These are phyloP conservation scores for Stagonosporopsis cucurbitacearum DNA, from an alignment of 2,329 filamentous ascomycete species.

Conservation along the genomic window DNA sequence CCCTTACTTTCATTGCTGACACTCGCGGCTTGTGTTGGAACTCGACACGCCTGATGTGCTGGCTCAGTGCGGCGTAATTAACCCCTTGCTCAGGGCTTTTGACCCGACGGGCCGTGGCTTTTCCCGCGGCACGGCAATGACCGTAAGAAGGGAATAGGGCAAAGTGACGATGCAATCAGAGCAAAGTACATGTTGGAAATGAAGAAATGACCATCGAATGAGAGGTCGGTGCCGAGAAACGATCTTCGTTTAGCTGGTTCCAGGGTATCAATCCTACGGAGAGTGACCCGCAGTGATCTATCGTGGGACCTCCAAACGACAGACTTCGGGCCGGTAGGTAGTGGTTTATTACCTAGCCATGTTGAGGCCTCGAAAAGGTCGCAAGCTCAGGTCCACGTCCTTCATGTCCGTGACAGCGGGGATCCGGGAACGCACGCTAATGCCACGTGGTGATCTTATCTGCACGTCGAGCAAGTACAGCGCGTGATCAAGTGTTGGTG, in stretches of 20 bases:
- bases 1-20: slow-evolving; percentile 1
- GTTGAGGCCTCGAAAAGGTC: neutral
- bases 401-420: slow-evolving; percentile 4
- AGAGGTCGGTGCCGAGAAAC: neutral
- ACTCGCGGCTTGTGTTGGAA: neutral
- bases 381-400: neutral
- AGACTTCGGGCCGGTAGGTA: slow-evolving; percentile 16
- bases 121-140: neutral
- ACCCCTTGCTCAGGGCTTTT: slow-evolving; percentile 6
- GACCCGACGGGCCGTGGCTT: neutral
- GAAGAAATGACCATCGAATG: slow-evolving; percentile 17
- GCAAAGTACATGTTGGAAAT: neutral
- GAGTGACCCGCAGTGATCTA: slow-evolving; percentile 1
- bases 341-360: neutral
- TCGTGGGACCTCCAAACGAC: neutral
- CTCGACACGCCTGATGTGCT: neutral
- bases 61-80: neutral
- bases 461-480: slow-evolving; percentile 5
- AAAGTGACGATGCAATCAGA: slow-evolving; percentile 18
- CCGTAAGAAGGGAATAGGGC: neutral
- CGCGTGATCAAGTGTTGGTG: slow-evolving; percentile 13
- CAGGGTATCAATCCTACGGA: neutral
- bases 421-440: slow-evolving; percentile 10
- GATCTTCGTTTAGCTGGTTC: slow-evolving; percentile 6
- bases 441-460: slow-evolving; percentile 10